A percentile compares a stretch with the other conserved stretches of the same genome.
Conservation (phyloP, 1,284 basidiomycete species). For the Pascua sp. region DNA sequence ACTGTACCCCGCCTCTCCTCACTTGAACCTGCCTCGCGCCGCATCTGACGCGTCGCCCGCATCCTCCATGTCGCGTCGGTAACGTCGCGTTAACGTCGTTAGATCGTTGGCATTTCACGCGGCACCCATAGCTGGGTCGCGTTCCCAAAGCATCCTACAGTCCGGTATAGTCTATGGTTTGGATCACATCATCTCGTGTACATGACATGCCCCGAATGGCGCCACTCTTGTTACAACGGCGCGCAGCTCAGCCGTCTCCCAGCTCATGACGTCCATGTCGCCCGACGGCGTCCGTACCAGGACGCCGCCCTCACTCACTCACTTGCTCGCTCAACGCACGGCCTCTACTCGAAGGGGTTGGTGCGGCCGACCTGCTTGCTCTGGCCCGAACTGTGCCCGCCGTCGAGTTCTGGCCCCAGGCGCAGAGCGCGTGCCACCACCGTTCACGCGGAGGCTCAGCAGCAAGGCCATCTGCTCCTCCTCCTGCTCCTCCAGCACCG, state of each 20-base stretch:
- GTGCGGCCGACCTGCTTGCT: slow-evolving; percentile 38
- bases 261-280: neutral
- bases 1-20: too few relatives aligned
- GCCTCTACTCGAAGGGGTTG: slow-evolving; percentile 39
- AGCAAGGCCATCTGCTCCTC: too few relatives aligned
- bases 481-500: slow-evolving; percentile 9
- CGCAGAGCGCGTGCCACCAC: slow-evolving; percentile 46
- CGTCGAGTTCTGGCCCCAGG: slow-evolving; percentile 45
- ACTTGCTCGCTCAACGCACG: neutral
- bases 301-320: too few relatives aligned
- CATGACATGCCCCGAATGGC: too few relatives aligned
- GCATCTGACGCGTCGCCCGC: too few relatives aligned
- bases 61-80: neutral
- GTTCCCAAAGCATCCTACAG: neutral
- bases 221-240: neutral
- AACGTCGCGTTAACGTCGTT: neutral
- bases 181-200: too few relatives aligned
- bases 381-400: slow-evolving; percentile 24
- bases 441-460: slow-evolving; percentile 23
- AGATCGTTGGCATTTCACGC: neutral
- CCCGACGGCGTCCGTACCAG: neutral
- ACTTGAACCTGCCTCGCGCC: too few relatives aligned
- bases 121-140: neutral
- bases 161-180: neutral
- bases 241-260: neutral